Evolutionary conservation across 805 yeast species (phyloP).

Genomic region (Schizosaccharomyces octosporus): DNA sequence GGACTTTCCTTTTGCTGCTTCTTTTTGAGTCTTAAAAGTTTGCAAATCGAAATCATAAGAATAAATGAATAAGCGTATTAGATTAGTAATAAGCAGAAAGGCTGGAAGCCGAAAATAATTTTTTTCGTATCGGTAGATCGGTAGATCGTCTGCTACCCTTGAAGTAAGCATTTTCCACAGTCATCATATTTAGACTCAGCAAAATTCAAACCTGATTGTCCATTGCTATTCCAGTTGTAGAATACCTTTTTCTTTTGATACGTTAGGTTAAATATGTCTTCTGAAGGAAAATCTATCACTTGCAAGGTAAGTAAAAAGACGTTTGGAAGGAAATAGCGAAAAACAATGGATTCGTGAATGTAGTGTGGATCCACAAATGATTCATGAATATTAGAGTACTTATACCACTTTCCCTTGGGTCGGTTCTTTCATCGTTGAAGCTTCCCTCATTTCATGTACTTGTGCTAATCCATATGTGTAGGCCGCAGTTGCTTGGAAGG

Average conservation of each 20-base stretch:
- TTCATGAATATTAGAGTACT: no score
- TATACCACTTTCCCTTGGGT: not conserved
- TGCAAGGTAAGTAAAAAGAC: not conserved
- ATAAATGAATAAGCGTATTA: no score
- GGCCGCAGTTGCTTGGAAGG: conserved; percentile 97
- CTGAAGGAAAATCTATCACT: not conserved
- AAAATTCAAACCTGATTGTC: no score
- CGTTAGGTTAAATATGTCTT: not conserved
- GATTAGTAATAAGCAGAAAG: no score
- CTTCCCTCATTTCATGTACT: not conserved
- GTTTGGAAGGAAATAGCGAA: conserved; percentile 25
- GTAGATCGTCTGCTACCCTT: no score
- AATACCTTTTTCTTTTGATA: not conserved
- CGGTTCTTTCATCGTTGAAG: not conserved
- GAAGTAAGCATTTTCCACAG: no score
- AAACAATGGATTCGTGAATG: conserved; percentile 69
- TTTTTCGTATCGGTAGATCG: no score
- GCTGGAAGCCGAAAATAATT: no score
- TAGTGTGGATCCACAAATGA: conserved; percentile 21
- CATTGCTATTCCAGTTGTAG: not conserved
- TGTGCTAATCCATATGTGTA: not conserved
- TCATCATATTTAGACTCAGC: no score
- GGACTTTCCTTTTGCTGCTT: no score
- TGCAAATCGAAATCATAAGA: no score
- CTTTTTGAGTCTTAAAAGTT: no score